These are phyloP conservation scores for Nakaseomyces glabratus DNA, from an alignment of 1,139 yeast genomes.

Conservation along the genomic window DNA sequence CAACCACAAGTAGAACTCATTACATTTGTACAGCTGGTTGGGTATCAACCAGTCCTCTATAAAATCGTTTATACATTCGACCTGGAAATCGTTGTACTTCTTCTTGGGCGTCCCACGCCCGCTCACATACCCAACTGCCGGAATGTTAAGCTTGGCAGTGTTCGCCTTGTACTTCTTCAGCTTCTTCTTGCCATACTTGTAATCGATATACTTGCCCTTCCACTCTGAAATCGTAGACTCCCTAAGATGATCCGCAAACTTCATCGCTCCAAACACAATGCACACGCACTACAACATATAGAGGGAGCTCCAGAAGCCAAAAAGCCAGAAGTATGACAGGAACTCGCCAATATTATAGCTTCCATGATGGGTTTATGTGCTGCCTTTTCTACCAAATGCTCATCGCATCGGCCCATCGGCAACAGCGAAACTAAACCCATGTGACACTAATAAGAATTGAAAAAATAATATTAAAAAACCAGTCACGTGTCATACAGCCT, in stretches of 20 bases:
- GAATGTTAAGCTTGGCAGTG: constrained; percentile 10
- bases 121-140: constrained; percentile 5
- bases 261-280: constrained; percentile 35
- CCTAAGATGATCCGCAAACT: constrained; percentile 50
- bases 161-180: constrained; percentile 33
- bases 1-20: constrained; percentile 30
- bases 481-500: too few species aligned
- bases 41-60: constrained; percentile 29
- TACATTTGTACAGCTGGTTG: constrained; percentile 26
- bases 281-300: too few species aligned
- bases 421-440: too few species aligned
- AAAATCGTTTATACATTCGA: constrained; percentile 23
- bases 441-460: too few species aligned
- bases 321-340: too few species aligned
- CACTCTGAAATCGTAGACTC: constrained; percentile 75
- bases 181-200: constrained; percentile 55
- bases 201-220: constrained; percentile 72
- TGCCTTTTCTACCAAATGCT: too few species aligned
- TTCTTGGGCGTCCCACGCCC: constrained; percentile 5
- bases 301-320: too few species aligned
- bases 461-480: too few species aligned
- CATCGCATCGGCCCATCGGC: too few species aligned
- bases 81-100: constrained; percentile 16
- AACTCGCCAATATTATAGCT: too few species aligned
- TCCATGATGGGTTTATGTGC: too few species aligned